These are phyloP conservation scores for Colletotrichum graminicola DNA, from an alignment of 2,329 filamentous ascomycete genomes.

Conservation along the genomic window DNA sequence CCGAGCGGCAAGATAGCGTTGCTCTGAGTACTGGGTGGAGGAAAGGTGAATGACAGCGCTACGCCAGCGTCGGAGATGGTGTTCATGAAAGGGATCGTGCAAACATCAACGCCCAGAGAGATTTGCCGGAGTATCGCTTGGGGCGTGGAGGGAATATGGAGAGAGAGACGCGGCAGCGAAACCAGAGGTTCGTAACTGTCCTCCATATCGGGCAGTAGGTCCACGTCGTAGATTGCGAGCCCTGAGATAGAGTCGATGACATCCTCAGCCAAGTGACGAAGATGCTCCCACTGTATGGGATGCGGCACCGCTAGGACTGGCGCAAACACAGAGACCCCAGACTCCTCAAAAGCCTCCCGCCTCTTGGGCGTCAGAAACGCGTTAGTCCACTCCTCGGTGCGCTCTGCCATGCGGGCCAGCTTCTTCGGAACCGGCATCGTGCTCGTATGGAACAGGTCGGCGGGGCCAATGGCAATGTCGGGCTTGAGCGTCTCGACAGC, in stretches of 20 bases:
- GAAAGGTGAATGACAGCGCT: conserved; percentile 83
- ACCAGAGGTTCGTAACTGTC: conserved; percentile 65
- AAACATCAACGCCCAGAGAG: conserved; percentile 81
- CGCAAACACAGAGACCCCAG: conserved; percentile 65
- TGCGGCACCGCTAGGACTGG: conserved; percentile 81
- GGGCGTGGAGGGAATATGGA: conserved; percentile 77
- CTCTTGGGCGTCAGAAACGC: conserved; percentile 69
- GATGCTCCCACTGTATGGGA: conserved; percentile 82
- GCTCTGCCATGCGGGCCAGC: conserved; percentile 84
- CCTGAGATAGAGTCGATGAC: conserved; percentile 70
- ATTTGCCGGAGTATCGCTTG: conserved; percentile 83
- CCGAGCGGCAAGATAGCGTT: conserved; percentile 67
- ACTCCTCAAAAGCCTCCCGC: conserved; percentile 47
- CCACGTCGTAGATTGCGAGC: conserved; percentile 83
- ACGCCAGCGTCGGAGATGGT: conserved; percentile 85
- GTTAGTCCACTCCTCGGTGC: conserved; percentile 85
- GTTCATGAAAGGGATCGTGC: conserved; percentile 82
- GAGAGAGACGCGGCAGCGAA: conserved; percentile 78
- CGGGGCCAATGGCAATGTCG: conserved; percentile 83
- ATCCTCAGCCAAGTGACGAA: conserved; percentile 77
- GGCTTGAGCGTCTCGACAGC: conserved; percentile 76
- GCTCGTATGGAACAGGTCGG: conserved; percentile 72
- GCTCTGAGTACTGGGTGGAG: conserved; percentile 51
- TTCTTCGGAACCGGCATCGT: conserved; percentile 75
- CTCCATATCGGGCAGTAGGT: conserved; percentile 76